Evolutionary conservation across 805 yeast species (phyloP), one percentile per base, ranked within the genome.

Genomic region (Kodamaea hsintzibuensis): DNA sequence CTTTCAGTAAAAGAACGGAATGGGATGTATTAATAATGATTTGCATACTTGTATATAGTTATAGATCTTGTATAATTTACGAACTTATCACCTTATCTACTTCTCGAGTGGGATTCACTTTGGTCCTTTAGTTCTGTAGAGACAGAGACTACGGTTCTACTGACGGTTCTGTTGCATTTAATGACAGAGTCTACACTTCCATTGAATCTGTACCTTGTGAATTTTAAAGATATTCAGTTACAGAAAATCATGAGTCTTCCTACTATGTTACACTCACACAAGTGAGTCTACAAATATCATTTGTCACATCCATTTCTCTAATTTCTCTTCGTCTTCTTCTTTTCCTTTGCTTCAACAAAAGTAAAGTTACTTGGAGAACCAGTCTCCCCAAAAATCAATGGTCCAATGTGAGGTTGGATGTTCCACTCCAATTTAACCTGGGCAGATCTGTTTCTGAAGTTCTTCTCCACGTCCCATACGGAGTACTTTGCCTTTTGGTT

Each of bases 361-460:
- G 60, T 60, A 55, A 76, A 71, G 2, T 66, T 55, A 9, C 63
- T 54, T 16, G 54, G 54, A 5, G 72, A 58, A 14, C 55, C 55
- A 10, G 79, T 78, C 51, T 80, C 79, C 2, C 97, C 97, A 68
- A 76, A 88, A 0, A 84, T 67, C 57, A 93, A 72, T 0, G 91
- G 83, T 10, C 99, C 99, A 7, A 93, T 83, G 68, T 85, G 79
- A 1, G 99, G 99, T 72, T 93, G 98, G 46, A 93, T 80, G 67
- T 92, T 92, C 93, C 97, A 93, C 58, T 89, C 91, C 50, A 93
- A 74, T 56, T 78, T 82, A 53, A 93, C 74, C 3, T 73, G 76
- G 17, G 96, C 90, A 18, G 86, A 82, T 62, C 88, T 82, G 50
- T 81, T 83, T 49, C 82, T 74, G 56, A 86, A 80, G 18, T 79